A percentile compares a stretch with the other conserved stretches of the same genome.
These are phyloP conservation scores for Talaromyces sp. DNA, from an alignment of 2,329 filamentous ascomycete species.

Conservation along the genomic window DNA sequence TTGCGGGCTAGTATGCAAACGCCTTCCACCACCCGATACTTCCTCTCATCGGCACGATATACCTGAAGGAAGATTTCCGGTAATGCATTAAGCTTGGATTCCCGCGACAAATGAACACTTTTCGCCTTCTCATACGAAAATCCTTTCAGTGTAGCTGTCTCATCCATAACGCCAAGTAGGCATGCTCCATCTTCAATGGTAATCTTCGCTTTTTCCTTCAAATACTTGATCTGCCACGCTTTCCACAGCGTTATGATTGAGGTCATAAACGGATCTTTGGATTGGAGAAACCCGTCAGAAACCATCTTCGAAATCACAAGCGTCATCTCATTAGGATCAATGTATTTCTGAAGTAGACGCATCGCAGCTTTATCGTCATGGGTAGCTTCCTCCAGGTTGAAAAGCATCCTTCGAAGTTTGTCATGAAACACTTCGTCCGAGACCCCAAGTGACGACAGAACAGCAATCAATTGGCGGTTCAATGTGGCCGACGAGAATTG, in stretches of 20 bases:
- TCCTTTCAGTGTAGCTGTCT: slow-evolving; percentile 69
- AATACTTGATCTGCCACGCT: slow-evolving; percentile 78
- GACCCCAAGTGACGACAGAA: slow-evolving; percentile 76
- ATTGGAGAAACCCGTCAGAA: slow-evolving; percentile 68
- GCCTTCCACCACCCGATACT: slow-evolving; percentile 65
- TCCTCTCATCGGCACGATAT: slow-evolving; percentile 51
- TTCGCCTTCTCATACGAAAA: slow-evolving; percentile 53
- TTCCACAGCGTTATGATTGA: slow-evolving; percentile 80
- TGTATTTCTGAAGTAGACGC: slow-evolving; percentile 63
- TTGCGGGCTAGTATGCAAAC: slow-evolving; percentile 84
- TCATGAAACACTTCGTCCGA: slow-evolving; percentile 59
- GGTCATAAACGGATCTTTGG: slow-evolving; percentile 72
- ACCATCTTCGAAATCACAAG: slow-evolving; percentile 71
- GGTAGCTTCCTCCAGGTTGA: slow-evolving; percentile 66
- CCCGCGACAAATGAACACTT: slow-evolving; percentile 23
- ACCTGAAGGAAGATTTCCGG: slow-evolving; percentile 90
- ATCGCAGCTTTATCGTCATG: slow-evolving; percentile 59
- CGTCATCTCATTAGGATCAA: slow-evolving; percentile 82
- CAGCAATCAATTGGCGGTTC: slow-evolving; percentile 83
- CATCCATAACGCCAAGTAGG: slow-evolving; percentile 81
- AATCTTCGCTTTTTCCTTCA: slow-evolving; percentile 91
- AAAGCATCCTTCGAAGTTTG: slow-evolving; percentile 64
- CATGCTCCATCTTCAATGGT: slow-evolving; percentile 78
- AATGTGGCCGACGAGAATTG: slow-evolving; percentile 70
- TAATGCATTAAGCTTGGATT: slow-evolving; percentile 50